Percentiles rank a stretch among this genome's conserved stretches.
These are phyloP conservation scores for Dispira simplex DNA, from an alignment of 192 early-diverging fungal species.

Conservation along the genomic window DNA sequence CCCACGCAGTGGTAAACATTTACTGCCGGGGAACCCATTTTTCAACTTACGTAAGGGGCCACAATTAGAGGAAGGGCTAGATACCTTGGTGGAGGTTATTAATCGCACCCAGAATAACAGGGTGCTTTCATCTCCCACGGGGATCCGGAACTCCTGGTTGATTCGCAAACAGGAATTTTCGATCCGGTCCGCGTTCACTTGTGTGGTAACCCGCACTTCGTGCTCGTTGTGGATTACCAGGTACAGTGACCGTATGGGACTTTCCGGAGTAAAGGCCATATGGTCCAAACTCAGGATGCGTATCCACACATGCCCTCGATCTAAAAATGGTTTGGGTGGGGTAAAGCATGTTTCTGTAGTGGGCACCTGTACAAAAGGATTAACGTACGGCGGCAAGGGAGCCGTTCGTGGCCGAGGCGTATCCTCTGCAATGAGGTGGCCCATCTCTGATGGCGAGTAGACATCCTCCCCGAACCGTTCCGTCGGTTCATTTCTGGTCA, in stretches of 20 bases:
- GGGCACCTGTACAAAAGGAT: conserved; percentile 3
- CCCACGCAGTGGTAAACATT: not conserved
- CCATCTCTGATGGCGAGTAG: not conserved
- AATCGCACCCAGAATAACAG: conserved; percentile 10
- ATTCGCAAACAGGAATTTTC: conserved; percentile 3
- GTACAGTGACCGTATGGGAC: not conserved
- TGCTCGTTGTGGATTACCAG: conserved; percentile 10
- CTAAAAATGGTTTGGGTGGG: conserved; percentile 6
- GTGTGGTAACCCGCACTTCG: conserved; percentile 8
- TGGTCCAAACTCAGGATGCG: conserved; percentile 8
- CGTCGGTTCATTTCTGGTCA: no score
- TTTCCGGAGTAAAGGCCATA: conserved; percentile 11
- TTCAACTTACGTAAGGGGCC: conserved; percentile 4
- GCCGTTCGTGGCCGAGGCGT: not conserved
- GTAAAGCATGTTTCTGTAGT: conserved; percentile 11
- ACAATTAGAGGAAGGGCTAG: not conserved
- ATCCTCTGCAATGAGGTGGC: not conserved
- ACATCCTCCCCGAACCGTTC: not conserved
- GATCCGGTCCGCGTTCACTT: conserved; percentile 1
- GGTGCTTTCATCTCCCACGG: conserved; percentile 6
- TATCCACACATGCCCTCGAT: conserved; percentile 7
- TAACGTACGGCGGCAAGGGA: conserved; percentile 4
- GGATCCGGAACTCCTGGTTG: conserved; percentile 11
- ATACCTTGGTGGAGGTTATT: not conserved
- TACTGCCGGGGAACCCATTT: not conserved